Base-by-base conservation (phyloP, 1,284 basidiomycete species). In the Tetrapyrgos nigripes region DNA sequence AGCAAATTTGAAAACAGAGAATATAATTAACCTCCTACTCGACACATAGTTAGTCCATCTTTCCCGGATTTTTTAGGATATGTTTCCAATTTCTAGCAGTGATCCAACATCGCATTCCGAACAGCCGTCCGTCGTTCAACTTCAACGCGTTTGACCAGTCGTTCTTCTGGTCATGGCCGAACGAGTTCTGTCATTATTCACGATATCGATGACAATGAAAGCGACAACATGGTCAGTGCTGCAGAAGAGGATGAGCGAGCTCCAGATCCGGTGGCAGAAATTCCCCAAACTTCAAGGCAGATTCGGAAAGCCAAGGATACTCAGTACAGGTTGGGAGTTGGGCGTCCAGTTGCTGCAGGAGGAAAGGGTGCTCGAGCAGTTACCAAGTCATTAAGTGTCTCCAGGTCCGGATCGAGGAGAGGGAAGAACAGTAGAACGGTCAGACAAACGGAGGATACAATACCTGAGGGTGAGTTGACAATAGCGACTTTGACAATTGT, bases 1-100 rank as follows among this genome's bases (percentile, higher is more conserved):
- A 71, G 89, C 91, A 50, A 92, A 92, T 72, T 82, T 92, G 69
- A 92, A 90, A 76, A 84, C 88, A 24, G 89, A 91, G 65, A 84
- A 84, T 47, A 76, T 92, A 61, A 90, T 92, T 66, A 86, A 91
- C 66, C 76, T 89, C n/a, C 76, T 92, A 14, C 73, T 90, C 13
- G 83, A 87, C 64, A 78, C 84, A 57, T 78, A 81, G 79, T 85
- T 64, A 62, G 78, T 29, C 43, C 28, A 43, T 23, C 46, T 29
- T 47, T 40, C 24, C 21, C 21, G 23, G 11, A 43, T 45, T 11
- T 21, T 24, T 26, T 45, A 23, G 31, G 31, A 33, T 14, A 33
- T 33, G 14, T 33, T 33, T 33, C 14, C 31, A 33, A 33, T 33
- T 8, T 33, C 14, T 33, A 8, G 37, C 19, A 6, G 37, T 40